Evolutionary conservation across 2,329 filamentous ascomycete genomes (phyloP).

Genomic region (Aspergillus sp.): DNA sequence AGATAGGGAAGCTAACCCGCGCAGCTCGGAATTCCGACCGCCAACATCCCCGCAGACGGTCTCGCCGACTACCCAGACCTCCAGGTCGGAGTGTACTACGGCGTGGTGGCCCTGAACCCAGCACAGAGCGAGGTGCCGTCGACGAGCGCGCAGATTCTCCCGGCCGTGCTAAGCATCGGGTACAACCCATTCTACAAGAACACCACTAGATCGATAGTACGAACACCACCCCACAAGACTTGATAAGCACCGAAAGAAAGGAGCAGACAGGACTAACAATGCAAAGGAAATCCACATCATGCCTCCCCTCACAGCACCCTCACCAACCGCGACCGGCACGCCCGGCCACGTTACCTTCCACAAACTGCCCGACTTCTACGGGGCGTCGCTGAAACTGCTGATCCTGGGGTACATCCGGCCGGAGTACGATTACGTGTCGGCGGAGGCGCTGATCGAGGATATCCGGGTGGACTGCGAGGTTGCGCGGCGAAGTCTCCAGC

Average conservation of each 20-base stretch:
- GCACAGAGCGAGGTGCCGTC: slow-evolving; percentile 22
- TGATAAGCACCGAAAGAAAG: background rate
- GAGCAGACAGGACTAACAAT: too few relatives aligned
- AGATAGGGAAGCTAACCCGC: background rate
- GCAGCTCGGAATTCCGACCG: slow-evolving; percentile 91
- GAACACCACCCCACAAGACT: slow-evolving; percentile 10
- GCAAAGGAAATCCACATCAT: slow-evolving; percentile 78
- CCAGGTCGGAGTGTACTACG: slow-evolving; percentile 86
- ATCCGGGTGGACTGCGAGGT: slow-evolving; percentile 88
- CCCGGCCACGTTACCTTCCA: slow-evolving; percentile 32
- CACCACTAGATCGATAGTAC: slow-evolving; percentile 69
- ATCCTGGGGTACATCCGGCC: slow-evolving; percentile 85
- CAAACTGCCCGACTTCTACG: slow-evolving; percentile 74
- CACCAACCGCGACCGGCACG: slow-evolving; percentile 27
- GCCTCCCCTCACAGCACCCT: slow-evolving; percentile 59
- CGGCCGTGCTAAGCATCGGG: slow-evolving; percentile 91
- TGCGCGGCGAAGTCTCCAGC: slow-evolving; percentile 66
- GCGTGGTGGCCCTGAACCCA: slow-evolving; percentile 72
- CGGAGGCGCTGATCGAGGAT: slow-evolving; percentile 82
- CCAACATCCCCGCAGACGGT: slow-evolving; percentile 71
- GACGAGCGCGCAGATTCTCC: slow-evolving; percentile 54
- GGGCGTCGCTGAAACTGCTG: slow-evolving; percentile 70
- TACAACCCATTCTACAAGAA: slow-evolving; percentile 99
- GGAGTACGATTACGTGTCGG: slow-evolving; percentile 81
- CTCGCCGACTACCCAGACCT: slow-evolving; percentile 63